Evolutionary conservation across 2,329 filamentous ascomycete genomes (phyloP), one percentile per base, ranked within the genome.

Genomic region (Purpureocillium takamizusanense): DNA sequence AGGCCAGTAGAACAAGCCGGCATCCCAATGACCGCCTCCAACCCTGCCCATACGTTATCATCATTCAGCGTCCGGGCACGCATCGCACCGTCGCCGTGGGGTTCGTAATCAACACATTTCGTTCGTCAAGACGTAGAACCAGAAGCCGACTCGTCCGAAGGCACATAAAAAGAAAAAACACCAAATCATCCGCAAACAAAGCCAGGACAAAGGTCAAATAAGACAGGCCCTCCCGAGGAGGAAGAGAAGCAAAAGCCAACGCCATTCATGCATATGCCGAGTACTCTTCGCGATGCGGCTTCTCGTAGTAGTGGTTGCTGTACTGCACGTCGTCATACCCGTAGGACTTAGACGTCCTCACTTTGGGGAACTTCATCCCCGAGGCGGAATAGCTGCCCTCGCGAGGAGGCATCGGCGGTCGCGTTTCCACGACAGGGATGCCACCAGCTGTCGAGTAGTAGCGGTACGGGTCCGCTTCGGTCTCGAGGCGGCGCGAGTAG

Each of bases 261-360:
- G 39, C 43, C 43, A 17, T 35, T 47, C 43, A 51, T 37, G 43
- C 46, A 43, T 48, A 52, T 7, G 48, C 43, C 28, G 37, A 32
- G 38, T 46, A 47, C 11, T 53, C 49, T 18, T 56, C 53, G 15
- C 46, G 52, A 28, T 51, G 51, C 17, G 49, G 40, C 35, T 40
- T 44, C 18, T 48, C 43, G 40, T 57, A 49, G 36, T 42, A 47
- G n/a, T 8, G 8, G 38, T 37, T 39, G 47, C 50, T 55, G 45
- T 56, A 65, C 23, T 49, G 46, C n/a, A 62, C 49, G 29, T 63
- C 57, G 2, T 52, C 51, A 11, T 45, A 39, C 23, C 43, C 44
- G 39, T 55, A 61, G 10, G 40, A 7, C 45, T 53, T 59, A 4
- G 59, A 53, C 8, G 51, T 57, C 52, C 59, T 64, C 30, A 61